A percentile compares a stretch with the other conserved stretches of the same genome.
These are phyloP conservation scores for Paraphysoderma sedebokerense DNA, from an alignment of 371 early-diverging fungal genomes.

Conservation along the genomic window DNA sequence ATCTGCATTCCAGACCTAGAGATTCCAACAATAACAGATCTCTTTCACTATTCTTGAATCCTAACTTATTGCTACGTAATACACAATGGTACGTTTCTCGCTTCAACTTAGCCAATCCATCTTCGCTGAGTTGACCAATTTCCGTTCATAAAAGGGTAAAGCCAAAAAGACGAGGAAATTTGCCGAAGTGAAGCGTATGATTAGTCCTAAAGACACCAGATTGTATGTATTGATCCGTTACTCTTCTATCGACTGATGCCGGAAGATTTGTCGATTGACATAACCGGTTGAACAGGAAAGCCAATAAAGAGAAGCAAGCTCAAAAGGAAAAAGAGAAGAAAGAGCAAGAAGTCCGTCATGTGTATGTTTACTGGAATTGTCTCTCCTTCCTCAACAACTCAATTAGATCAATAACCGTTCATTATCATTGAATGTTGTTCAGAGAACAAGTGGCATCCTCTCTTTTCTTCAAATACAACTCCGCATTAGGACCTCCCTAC, in stretches of 20 bases:
- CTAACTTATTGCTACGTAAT: no score
- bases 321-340: slow-evolving; percentile 50
- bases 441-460: slow-evolving; percentile 72
- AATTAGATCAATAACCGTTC: not conserved
- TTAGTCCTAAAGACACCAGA: slow-evolving; percentile 74
- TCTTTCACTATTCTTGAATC: no score
- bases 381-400: not conserved
- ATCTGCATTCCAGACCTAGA: no score
- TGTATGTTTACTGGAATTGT: slow-evolving; percentile 30
- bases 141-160: slow-evolving; percentile 76
- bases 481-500: slow-evolving; percentile 96
- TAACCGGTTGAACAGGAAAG: slow-evolving; percentile 24
- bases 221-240: slow-evolving; percentile 28
- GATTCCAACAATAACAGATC: no score
- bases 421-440: not conserved
- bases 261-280: not conserved
- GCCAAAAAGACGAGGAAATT: slow-evolving; percentile 84
- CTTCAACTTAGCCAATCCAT: no score
- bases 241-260: not conserved
- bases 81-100: no score
- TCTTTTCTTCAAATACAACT: slow-evolving; percentile 94
- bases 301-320: slow-evolving; percentile 56
- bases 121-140: no score
- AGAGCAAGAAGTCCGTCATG: slow-evolving; percentile 51
- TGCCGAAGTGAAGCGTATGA: slow-evolving; percentile 77